Evolutionary conservation across 176 grass and related monocot genomes (phyloP), one percentile per base, ranked within the genome.

Genomic region (Rhipidocladum racemiflorum): DNA sequence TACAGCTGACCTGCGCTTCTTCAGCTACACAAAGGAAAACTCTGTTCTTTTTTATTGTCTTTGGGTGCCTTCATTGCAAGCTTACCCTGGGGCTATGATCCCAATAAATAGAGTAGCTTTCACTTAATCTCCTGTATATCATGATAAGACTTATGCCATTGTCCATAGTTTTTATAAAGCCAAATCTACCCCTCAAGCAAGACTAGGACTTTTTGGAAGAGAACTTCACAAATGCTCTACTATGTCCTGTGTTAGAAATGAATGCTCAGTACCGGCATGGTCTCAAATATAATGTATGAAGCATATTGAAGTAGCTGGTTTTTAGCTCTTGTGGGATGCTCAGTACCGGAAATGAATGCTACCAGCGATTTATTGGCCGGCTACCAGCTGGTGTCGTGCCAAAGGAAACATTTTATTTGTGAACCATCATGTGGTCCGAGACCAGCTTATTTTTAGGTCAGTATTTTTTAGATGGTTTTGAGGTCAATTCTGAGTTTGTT

Each of bases 1-100:
- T 90, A 90, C 88, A 90, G 88, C 80, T 90, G 88, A 90, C 88
- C 59, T 53, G 53, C 40, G 75, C 61, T 79, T 90, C 68, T 74
- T 90, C 67, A 79, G 79, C 88, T 87, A 86, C 74, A 60, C 79
- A 90, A 83, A 90, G 74, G 74, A 78, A 89, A 68, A 55, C 71
- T 67, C 20, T 82, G 74, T 72, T 90, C 40, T 79, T 86, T 90
- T 87, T 87, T 82, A 68, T 71, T 79, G 60, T 68, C 68, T 62
- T 79, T 53, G 68, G 55, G 60, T 74, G 63, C 15, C 39, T 79
- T 15, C 40, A 65, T 78, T 43, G 53, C 51, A 75, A 50, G 63
- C 21, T 74, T 59, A 68, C 51, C 51, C 50, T 60, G 60, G 74
- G 76, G 51, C 32, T 79, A 68, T 81, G 80, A 61, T 86, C 50